Evolutionary conservation across 345 rosid genomes (phyloP).

Genomic region (Zanthoxylum bungeanum): DNA sequence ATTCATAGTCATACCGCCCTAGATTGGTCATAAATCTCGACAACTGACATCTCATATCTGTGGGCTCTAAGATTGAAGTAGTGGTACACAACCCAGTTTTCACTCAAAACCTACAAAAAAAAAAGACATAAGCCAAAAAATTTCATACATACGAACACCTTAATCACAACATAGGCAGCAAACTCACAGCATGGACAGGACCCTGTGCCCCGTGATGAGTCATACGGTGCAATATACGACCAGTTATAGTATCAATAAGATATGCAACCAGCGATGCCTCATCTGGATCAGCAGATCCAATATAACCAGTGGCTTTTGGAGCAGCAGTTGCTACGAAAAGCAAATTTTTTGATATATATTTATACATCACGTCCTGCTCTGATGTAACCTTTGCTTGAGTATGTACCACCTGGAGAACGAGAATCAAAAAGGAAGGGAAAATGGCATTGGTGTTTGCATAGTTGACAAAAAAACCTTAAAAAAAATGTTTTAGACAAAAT

Average conservation of each 20-base stretch:
- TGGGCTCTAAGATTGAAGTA: slow-evolving; percentile 97
- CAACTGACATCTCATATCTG: slow-evolving; percentile 93
- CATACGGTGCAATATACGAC: slow-evolving; percentile 89
- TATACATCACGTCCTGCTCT: slow-evolving; percentile 90
- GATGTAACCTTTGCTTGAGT: slow-evolving; percentile 91
- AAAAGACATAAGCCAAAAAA: slow-evolving; percentile 22
- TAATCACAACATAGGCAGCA: slow-evolving; percentile 14
- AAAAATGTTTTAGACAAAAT: slow-evolving; percentile 6
- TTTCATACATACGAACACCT: slow-evolving; percentile 4
- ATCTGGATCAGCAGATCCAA: slow-evolving; percentile 90
- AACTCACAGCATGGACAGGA: slow-evolving; percentile 88
- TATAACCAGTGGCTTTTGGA: slow-evolving; percentile 79
- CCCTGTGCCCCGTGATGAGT: slow-evolving; percentile 94
- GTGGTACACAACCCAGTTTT: slow-evolving; percentile 99
- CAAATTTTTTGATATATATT: slow-evolving; percentile 80
- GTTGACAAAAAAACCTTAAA: slow-evolving; percentile 5
- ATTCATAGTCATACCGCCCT: slow-evolving; percentile 67
- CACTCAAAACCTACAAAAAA: slow-evolving; percentile 79
- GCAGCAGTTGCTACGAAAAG: slow-evolving; percentile 89
- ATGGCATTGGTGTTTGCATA: background rate
- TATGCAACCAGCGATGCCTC: slow-evolving; percentile 79
- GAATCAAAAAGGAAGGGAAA: background rate
- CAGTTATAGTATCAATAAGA: slow-evolving; percentile 87
- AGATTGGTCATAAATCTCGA: slow-evolving; percentile 94
- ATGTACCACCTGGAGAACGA: slow-evolving; percentile 74